Base-by-base conservation (phyloP, 2,329 filamentous ascomycete genomes). In the Aspergillus clavatus region DNA sequence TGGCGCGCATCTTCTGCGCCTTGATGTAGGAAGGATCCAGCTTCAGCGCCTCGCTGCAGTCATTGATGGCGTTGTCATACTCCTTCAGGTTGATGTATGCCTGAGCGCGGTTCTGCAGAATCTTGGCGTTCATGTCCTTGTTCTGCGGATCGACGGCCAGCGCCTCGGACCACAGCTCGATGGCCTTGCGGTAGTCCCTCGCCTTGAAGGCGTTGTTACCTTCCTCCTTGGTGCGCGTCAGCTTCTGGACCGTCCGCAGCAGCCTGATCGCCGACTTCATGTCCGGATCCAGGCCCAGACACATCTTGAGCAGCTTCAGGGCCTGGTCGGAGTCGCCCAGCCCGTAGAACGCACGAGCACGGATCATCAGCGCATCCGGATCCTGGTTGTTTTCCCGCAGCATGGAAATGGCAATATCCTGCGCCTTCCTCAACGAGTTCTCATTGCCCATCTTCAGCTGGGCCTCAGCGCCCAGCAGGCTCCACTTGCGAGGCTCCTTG, bases 241-340 rank as follows among this genome's bases (percentile, higher is more conserved):
- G 79, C 71, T 90, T 95, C 72, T 95, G 89, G 36, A 96, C 89
- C 63, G 87, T 86, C 50, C 88, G 82, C 48, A 97, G 76, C 73
- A 88, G 91, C 72, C 89, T 94, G 58, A 95, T 81, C 6, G 90
- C 91, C 52, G 88, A 84, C 58, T 82, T 84, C 73, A 87, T 93
- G 67, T 98, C 93, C 7, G 93, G 93, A 58, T 97, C 93, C 66
- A 90, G 89, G 65, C 79, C 86, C 45, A 95, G 73, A 16, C 91
- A 93, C 72, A 93, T 87, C 54, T 89, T 82, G 73, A 97, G 93
- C 67, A 94, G 87, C 63, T 91, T 87, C 35, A 95, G 79, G 1
- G 93, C 91, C 76, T 96, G 95, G 2, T 94, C 87, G 61, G 95
- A 95, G 57, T 98, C 93, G 23, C 93, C 93, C 65, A 93, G 87